Evolutionary conservation across 129 eudicot genomes (phyloP), one percentile per base, ranked within the genome.

Genomic region (Artemisia annua): DNA sequence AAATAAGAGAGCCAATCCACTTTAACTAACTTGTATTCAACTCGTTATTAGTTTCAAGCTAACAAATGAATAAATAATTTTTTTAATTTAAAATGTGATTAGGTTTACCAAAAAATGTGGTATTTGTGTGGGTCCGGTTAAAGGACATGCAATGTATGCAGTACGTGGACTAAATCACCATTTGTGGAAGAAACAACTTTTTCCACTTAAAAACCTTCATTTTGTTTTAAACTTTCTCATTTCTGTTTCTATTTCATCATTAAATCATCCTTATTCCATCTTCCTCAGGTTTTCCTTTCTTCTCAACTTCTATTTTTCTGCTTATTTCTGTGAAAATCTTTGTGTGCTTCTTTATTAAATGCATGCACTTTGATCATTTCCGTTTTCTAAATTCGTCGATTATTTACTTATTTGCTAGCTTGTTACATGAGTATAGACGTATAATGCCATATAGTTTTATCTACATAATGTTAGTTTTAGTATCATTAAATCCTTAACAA

Each of bases 281-380:
- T 63, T 51, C 71, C 54, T 63, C 71, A 74, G 78, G 78, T 73
- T 51, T 73, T 63, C 14, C 32, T 24, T 13, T 22, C 30, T 60
- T 2, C 12, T 26, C n/a, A 24, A 48, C 49, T 2, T 17, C 63
- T 8, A 50, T 14, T 30, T 15, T 35, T 13, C 5, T 18, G 0
- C 10, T 11, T 58, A 35, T 56, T 6, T 5, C 1, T 55, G 30
- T 56, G 57, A 7, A 69, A 53, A 53, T 30, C 10, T 7, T 32
- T 39, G 2, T 70, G 17, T 72, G 2, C 12, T 13, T 22, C 16
- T 22, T 48, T 19, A 63, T 22, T 50, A 19, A 35, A 62, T 73
- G 49, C 62, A 12, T 32, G 10, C 51, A 74, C 16, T 55, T 12
- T n/a, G 3, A 15, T 55, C 66, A 5, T 66, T 46, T 64, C 4